Conservation (phyloP, 768 basidiomycete species). For the Rhizopogon vesiculosus region DNA sequence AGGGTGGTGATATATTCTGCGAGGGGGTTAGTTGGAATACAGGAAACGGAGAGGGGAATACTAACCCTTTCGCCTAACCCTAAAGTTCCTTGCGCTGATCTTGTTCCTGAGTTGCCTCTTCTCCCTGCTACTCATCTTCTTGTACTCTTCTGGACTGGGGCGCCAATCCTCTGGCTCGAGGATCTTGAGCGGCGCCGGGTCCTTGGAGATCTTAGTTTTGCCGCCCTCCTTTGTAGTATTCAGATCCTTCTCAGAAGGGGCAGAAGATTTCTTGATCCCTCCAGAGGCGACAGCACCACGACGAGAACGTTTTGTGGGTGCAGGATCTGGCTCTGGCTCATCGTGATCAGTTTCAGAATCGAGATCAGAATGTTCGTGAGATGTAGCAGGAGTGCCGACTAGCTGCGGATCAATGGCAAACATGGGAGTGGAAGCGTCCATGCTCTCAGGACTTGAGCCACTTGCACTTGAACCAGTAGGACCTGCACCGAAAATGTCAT, state of each 20-base stretch:
- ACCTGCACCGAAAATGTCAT: conserved; percentile 37
- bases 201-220: conserved; percentile 20
- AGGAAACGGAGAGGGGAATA: background rate
- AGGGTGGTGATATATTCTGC: conserved; percentile 92
- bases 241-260: conserved; percentile 28
- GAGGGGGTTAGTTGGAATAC: background rate
- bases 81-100: conserved; percentile 92
- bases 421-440: conserved; percentile 20
- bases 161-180: conserved; percentile 69
- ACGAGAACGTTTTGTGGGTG: conserved; percentile 42
- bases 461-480: conserved; percentile 22
- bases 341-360: conserved; percentile 35
- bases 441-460: conserved; percentile 13
- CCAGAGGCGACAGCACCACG: conserved; percentile 71
- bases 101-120: conserved; percentile 96
- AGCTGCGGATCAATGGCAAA: conserved; percentile 73
- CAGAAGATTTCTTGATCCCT: conserved; percentile 61
- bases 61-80: conserved; percentile 88
- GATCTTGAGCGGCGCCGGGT: conserved; percentile 21
- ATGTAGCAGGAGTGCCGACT: conserved; percentile 57
- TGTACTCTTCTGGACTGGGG: conserved; percentile 88
- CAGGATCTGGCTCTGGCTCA: conserved; percentile 25
- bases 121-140: conserved; percentile 93
- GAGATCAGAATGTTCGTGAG: conserved; percentile 33
- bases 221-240: conserved; percentile 1